Evolutionary conservation across 257 asterid genomes (phyloP).

Genomic region (Solanum medicagineum): DNA sequence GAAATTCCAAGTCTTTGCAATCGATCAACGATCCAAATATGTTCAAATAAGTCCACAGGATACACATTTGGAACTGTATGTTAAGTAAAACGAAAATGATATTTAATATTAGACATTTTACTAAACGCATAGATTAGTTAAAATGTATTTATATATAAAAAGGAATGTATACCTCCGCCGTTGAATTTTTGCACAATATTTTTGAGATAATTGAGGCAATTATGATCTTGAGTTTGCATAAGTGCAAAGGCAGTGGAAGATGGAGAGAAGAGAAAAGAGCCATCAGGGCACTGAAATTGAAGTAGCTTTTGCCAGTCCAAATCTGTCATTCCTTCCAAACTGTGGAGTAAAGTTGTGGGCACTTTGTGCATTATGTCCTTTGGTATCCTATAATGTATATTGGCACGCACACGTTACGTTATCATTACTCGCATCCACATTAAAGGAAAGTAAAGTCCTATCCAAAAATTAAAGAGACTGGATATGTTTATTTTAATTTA

Average conservation of each 20-base stretch:
- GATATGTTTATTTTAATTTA: background rate
- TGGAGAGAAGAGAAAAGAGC: slow-evolving; percentile 89
- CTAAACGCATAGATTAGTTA: too few relatives aligned
- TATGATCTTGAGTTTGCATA: slow-evolving; percentile 52
- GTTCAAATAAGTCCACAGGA: slow-evolving; percentile 94
- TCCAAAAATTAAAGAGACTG: background rate
- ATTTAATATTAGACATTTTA: too few relatives aligned
- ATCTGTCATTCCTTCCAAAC: slow-evolving; percentile 72
- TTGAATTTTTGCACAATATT: slow-evolving; percentile 38
- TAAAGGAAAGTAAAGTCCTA: background rate
- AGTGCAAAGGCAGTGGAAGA: slow-evolving; percentile 86
- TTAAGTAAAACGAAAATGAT: background rate
- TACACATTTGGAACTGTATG: slow-evolving; percentile 68
- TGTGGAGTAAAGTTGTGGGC: slow-evolving; percentile 86
- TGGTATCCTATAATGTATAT: slow-evolving; percentile 47
- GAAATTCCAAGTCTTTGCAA: slow-evolving; percentile 71
- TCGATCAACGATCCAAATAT: slow-evolving; percentile 71
- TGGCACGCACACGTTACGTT: slow-evolving; percentile 3
- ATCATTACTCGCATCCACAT: slow-evolving; percentile 3
- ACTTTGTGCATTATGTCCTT: slow-evolving; percentile 50
- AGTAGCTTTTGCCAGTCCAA: slow-evolving; percentile 72
- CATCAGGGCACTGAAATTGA: slow-evolving; percentile 46
- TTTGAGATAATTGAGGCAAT: slow-evolving; percentile 51
- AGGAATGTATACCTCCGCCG: slow-evolving; percentile 56
- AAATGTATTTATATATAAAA: too few relatives aligned